Percentiles rank a stretch among this genome's conserved stretches.
These are phyloP conservation scores for Podaxis carcinomalis DNA, from an alignment of 768 basidiomycete genomes.

Conservation along the genomic window DNA sequence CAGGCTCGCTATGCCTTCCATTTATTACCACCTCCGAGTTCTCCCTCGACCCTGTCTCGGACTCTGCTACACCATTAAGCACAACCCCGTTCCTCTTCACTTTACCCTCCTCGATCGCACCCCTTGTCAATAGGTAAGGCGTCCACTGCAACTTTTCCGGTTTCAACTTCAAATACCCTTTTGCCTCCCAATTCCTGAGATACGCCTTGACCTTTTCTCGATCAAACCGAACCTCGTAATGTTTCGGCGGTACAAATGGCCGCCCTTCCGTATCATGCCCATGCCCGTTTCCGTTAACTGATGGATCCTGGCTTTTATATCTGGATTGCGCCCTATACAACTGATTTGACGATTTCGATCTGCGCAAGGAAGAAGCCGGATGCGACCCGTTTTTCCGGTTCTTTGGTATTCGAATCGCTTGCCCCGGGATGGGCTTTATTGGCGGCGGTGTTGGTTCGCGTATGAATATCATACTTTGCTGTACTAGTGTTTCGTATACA, in stretches of 20 bases:
- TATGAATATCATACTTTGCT: slow-evolving; percentile 70
- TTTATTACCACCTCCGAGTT: background rate
- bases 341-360: slow-evolving; percentile 36
- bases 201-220: slow-evolving; percentile 59
- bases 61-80: background rate
- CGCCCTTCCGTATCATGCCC: slow-evolving; percentile 39
- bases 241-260: slow-evolving; percentile 57
- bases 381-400: slow-evolving; percentile 64
- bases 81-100: slow-evolving; percentile 1
- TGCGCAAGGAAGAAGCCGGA: slow-evolving; percentile 14
- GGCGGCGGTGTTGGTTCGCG: slow-evolving; percentile 46
- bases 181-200: slow-evolving; percentile 65
- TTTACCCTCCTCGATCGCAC: slow-evolving; percentile 20
- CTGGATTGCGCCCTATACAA: slow-evolving; percentile 53
- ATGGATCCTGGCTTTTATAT: slow-evolving; percentile 16
- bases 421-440: slow-evolving; percentile 67
- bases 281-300: slow-evolving; percentile 27
- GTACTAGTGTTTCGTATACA: slow-evolving; percentile 66
- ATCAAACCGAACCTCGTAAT: slow-evolving; percentile 79
- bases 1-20: background rate
- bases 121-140: slow-evolving; percentile 74
- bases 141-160: slow-evolving; percentile 93
- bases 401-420: slow-evolving; percentile 70
- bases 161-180: slow-evolving; percentile 71
- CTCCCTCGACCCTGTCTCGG: background rate